Base-by-base conservation (phyloP, 345 rosid species). In the Gossypium herbaceum region DNA sequence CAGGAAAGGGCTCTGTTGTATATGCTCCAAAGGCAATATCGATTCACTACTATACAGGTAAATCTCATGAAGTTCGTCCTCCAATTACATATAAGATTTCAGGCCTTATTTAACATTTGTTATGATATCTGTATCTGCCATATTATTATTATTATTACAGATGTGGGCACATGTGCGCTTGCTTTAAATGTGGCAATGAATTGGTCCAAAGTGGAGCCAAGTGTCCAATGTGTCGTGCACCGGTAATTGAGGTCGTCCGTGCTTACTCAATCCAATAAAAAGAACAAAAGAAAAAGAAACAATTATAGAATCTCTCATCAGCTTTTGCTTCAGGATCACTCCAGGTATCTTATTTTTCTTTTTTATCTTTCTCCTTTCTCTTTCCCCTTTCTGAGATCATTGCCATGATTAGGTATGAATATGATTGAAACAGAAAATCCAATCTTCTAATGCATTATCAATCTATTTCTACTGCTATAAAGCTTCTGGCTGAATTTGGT, bases 161-260 rank as follows among this genome's bases (percentile, higher is more conserved):
- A 85, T 94, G 98, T 51, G 98, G 98, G 81, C 98, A 94, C 84
- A 91, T 92, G 98, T 92, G 97, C 84, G 77, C 94, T 2, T 94
- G 97, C 76, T 88, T 89, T 34, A 87, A 82, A 79, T 94, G 98
- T 78, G 98, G 95, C 29, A 86, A 85, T 84, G 84, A 84, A 81
- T 82, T 94, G 84, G 87, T 92, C 65, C 84, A 84, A 81, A 79
- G 76, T 29, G 88, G 92, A 64, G 97, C 83, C 58, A 94, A 92
- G 83, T 94, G 98, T 81, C 98, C 98, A n/a, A 91, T 92, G 97
- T 92, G 97, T 73, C 76, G 77, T 64, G 98, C 98, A 17, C 97
- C 98, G 0, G 92, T 90, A 74, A 78, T 87, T 12, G 98, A 92
- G 90, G 97, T 86, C 73, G 83, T 94, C 78, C 97, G 94, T 20